Percentiles rank a stretch among this genome's conserved stretches.
phyloP scores from a whole-genome alignment of 139 green algal genomes.

The Micractinium sp. region DNA sequence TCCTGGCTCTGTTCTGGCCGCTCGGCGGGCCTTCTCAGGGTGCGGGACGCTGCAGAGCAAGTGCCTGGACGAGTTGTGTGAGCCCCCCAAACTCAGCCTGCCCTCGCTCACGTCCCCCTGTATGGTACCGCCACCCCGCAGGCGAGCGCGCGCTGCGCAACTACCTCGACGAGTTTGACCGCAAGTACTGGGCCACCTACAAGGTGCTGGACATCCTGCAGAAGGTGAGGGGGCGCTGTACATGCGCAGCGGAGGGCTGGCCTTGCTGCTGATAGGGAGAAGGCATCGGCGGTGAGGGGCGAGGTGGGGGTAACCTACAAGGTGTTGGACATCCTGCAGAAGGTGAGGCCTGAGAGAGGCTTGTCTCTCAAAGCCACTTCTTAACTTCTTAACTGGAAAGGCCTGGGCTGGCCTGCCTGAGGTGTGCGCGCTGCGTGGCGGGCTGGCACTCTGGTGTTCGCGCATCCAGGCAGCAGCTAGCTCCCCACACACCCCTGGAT shows the following conservation, averaged over 20 bases:
- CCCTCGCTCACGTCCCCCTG: not conserved
- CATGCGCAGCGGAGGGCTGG: not conserved
- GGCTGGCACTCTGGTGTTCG: no score
- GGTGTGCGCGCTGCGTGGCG: no score
- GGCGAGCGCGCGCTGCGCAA: conserved; percentile 87
- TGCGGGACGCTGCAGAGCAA: not conserved
- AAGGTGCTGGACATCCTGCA: conserved; percentile 99
- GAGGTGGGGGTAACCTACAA: no score
- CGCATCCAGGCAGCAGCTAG: no score
- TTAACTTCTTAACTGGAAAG: no score
- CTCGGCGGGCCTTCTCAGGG: not conserved
- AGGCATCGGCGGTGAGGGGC: no score
- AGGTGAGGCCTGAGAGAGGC: no score
- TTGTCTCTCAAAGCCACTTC: no score
- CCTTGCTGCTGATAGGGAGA: no score
- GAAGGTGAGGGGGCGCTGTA: conserved; percentile 89
- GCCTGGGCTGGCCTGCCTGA: no score
- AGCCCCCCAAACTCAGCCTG: not conserved
- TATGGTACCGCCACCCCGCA: not conserved
- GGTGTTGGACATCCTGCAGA: conserved; percentile 99
- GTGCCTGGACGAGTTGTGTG: not conserved
- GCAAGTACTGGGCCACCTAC: conserved; percentile 99
- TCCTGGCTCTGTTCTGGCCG: no score
- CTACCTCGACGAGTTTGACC: conserved; percentile 98
- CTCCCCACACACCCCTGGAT: no score